phyloP scores from a whole-genome alignment of 2,329 filamentous ascomycete genomes.

The Aureobasidium melanogenum region DNA sequence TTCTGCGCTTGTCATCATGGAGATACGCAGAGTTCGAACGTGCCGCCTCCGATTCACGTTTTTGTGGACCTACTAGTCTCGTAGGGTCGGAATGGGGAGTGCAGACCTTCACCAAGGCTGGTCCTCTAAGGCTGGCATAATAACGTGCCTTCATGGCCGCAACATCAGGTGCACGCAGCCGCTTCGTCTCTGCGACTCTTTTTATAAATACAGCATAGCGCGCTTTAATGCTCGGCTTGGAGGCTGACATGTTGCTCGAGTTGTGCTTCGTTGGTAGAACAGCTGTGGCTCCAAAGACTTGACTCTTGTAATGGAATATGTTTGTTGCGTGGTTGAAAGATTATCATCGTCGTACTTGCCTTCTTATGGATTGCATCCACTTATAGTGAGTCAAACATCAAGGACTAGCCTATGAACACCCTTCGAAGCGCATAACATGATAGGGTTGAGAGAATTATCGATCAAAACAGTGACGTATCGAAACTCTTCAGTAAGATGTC shows the following conservation, averaged over 20 bases:
- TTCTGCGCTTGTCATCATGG: not conserved
- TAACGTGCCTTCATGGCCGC: not conserved
- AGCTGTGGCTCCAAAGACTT: not conserved
- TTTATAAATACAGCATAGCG: not conserved
- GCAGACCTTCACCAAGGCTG: not conserved
- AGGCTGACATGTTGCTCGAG: not conserved
- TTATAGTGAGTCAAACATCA: not conserved
- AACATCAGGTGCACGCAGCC: not conserved
- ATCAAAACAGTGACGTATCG: not conserved
- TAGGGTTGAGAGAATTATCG: not conserved
- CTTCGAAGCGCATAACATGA: not conserved
- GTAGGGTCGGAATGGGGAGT: not conserved
- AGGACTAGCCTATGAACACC: no score
- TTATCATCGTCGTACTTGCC: not conserved
- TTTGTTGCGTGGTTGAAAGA: not conserved
- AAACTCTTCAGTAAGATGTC: not conserved
- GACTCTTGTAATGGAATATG: not conserved
- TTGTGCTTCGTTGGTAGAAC: not conserved
- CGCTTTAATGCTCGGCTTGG: not conserved
- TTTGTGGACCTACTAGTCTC: not conserved
- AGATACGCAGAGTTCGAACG: not conserved
- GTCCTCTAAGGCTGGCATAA: not conserved
- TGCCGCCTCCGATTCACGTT: not conserved
- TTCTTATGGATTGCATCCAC: not conserved
- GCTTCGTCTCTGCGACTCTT: not conserved